A percentile compares a stretch with the other conserved stretches of the same genome.
Conservation (phyloP, 2,329 filamentous ascomycete species). For the Colletotrichum trifolii region DNA sequence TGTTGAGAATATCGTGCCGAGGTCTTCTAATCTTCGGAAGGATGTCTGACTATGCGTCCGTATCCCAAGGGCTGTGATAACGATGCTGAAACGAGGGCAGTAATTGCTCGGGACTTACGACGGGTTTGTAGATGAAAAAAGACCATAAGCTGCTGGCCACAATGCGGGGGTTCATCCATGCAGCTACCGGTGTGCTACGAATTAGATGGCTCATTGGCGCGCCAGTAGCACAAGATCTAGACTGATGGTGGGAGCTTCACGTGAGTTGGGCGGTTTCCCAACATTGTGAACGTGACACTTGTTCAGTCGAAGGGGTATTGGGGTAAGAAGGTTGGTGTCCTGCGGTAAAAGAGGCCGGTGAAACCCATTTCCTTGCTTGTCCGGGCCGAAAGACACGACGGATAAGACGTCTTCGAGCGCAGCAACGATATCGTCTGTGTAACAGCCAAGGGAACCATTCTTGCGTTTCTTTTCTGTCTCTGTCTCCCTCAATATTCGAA, state of each 20-base stretch:
- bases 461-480: too few relatives aligned
- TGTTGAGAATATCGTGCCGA: background rate
- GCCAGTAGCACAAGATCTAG: background rate
- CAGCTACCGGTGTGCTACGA: slow-evolving; percentile 25
- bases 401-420: too few relatives aligned
- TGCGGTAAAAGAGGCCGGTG: background rate
- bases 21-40: background rate
- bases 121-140: too few relatives aligned
- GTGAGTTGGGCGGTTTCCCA: slow-evolving; percentile 5
- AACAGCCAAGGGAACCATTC: too few relatives aligned
- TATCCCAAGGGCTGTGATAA: too few relatives aligned
- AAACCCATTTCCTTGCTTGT: background rate
- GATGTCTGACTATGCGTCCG: background rate
- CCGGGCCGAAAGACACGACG: too few relatives aligned
- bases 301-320: background rate
- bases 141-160: too few relatives aligned
- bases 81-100: too few relatives aligned
- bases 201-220: background rate
- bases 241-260: background rate
- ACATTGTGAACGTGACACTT: background rate
- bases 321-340: slow-evolving; percentile 16
- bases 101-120: too few relatives aligned
- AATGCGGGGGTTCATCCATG: slow-evolving; percentile 17
- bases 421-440: too few relatives aligned
- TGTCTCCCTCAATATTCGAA: too few relatives aligned